Evolutionary conservation across 148 eudicot species (phyloP).

Genomic region (Rhododendron simsii): DNA sequence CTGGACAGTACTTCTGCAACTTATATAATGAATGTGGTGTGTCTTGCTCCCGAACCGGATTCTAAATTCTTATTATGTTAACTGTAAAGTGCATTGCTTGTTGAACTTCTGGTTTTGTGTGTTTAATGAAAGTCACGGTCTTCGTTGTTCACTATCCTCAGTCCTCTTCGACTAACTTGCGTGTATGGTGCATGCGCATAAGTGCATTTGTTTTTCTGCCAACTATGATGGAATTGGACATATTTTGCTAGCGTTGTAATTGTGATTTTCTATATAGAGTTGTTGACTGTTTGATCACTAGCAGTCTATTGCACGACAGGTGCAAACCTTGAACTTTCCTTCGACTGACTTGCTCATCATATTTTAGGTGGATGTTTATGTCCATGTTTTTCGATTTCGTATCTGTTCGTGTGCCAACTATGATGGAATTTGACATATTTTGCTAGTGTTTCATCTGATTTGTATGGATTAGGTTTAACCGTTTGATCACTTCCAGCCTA

Average conservation of each 20-base stretch:
- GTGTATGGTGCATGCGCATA: neutral
- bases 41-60: neutral
- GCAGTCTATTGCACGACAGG: neutral
- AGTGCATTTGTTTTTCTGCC: neutral
- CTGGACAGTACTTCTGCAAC: conserved; percentile 4
- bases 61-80: neutral
- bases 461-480: neutral
- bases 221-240: neutral
- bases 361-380: neutral
- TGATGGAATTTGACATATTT: neutral
- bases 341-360: neutral
- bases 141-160: neutral
- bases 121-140: neutral
- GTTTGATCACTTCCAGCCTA: neutral
- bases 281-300: neutral
- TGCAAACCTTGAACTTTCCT: neutral
- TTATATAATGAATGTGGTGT: neutral
- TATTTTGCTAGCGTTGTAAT: neutral
- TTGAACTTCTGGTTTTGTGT: neutral
- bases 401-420: neutral
- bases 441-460: neutral
- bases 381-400: neutral
- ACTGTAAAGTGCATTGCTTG: neutral
- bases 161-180: neutral
- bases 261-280: neutral